Conservation (phyloP, 179 eudicot genomes). For the Vitellaria paradoxa region DNA sequence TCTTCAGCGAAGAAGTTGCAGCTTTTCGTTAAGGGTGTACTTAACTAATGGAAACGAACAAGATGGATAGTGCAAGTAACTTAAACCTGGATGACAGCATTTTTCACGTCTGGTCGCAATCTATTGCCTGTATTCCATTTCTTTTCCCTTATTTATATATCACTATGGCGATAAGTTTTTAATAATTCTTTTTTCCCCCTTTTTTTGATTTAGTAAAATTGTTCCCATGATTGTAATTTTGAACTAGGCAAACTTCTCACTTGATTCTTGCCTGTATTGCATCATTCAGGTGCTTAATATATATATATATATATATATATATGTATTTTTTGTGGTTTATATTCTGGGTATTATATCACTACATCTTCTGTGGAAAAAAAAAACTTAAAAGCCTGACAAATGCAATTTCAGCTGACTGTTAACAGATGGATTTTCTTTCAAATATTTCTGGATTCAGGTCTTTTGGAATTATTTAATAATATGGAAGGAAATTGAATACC, state of each 20-base stretch:
- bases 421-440: no score
- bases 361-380: no score
- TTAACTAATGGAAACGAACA: neutral
- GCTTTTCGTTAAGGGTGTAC: conserved; percentile 45
- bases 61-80: neutral
- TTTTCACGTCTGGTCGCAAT: neutral
- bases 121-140: neutral
- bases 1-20: conserved; percentile 53
- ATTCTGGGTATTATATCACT: no score
- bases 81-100: neutral
- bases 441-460: no score
- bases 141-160: neutral
- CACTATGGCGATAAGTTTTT: neutral
- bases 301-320: no score
- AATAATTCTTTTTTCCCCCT: neutral
- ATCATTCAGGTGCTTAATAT: no score
- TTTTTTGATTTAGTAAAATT: neutral
- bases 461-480: no score
- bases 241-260: neutral
- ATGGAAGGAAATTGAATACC: no score
- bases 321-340: no score
- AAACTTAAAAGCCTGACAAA: no score
- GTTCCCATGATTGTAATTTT: neutral
- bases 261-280: neutral
- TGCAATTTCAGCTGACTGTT: no score